These are phyloP conservation scores for Rhizopogon rudus DNA, from an alignment of 768 basidiomycete genomes.

Conservation along the genomic window DNA sequence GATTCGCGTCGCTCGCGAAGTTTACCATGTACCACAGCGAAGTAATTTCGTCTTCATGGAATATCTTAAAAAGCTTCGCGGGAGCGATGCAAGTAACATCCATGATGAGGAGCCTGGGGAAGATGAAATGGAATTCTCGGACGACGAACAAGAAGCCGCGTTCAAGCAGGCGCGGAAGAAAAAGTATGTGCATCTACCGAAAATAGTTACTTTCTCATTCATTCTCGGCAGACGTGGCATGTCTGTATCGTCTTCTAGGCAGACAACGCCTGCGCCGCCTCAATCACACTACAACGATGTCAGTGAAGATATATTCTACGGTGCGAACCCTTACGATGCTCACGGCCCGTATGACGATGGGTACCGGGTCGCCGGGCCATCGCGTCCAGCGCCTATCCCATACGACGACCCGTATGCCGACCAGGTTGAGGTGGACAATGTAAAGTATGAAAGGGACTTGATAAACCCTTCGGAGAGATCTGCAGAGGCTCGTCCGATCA, in stretches of 20 bases:
- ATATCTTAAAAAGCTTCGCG: slow-evolving; percentile 65
- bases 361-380: slow-evolving; percentile 43
- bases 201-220: slow-evolving; percentile 2
- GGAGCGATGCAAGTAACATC: slow-evolving; percentile 92
- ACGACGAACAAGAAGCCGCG: slow-evolving; percentile 87
- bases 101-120: slow-evolving; percentile 93
- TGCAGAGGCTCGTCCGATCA: neutral
- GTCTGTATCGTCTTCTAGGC: slow-evolving; percentile 50
- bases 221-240: slow-evolving; percentile 41
- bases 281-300: slow-evolving; percentile 50
- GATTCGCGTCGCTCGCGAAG: slow-evolving; percentile 50
- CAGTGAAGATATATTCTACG: slow-evolving; percentile 37
- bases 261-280: slow-evolving; percentile 49
- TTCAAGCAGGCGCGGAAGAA: slow-evolving; percentile 57
- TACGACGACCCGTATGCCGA: slow-evolving; percentile 80
- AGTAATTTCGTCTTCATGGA: slow-evolving; percentile 83
- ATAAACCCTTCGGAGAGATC: neutral
- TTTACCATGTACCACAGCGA: slow-evolving; percentile 78
- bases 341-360: slow-evolving; percentile 68
- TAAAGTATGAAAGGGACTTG: slow-evolving; percentile 4
- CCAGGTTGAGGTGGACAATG: slow-evolving; percentile 27
- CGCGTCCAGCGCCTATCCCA: slow-evolving; percentile 63
- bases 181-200: slow-evolving; percentile 37
- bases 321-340: slow-evolving; percentile 60
- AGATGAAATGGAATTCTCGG: slow-evolving; percentile 90